Percentiles rank a stretch among this genome's conserved stretches.
phyloP scores from a whole-genome alignment of 2,329 filamentous ascomycete species.

The Colletotrichum sp. region DNA sequence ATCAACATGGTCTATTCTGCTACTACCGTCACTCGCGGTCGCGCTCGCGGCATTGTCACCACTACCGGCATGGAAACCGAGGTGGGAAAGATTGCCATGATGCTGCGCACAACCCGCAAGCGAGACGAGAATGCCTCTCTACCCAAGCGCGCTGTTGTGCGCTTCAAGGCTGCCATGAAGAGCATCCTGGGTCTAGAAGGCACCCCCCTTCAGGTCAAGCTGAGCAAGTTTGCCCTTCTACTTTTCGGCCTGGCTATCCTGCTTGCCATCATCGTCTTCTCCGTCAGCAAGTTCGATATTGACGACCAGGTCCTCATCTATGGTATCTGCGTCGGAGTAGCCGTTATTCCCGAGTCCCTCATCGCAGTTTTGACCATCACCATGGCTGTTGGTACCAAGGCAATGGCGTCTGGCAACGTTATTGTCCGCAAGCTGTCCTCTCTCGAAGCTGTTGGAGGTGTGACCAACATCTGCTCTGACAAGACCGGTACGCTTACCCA shows the following conservation, averaged over 20 bases:
- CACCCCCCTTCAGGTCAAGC: slow-evolving; percentile 82
- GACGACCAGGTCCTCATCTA: slow-evolving; percentile 64
- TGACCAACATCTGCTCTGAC: slow-evolving; percentile 74
- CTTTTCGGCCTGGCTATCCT: slow-evolving; percentile 75
- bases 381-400: slow-evolving; percentile 69
- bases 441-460: slow-evolving; percentile 69
- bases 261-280: slow-evolving; percentile 66
- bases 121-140: slow-evolving; percentile 46
- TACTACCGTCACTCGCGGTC: slow-evolving; percentile 73
- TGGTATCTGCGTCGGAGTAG: slow-evolving; percentile 65
- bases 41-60: slow-evolving; percentile 71
- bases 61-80: slow-evolving; percentile 76
- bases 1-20: slow-evolving; percentile 74
- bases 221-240: slow-evolving; percentile 83
- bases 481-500: slow-evolving; percentile 72
- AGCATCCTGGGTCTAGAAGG: slow-evolving; percentile 71
- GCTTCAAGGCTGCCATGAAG: slow-evolving; percentile 42
- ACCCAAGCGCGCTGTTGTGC: slow-evolving; percentile 45
- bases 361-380: slow-evolving; percentile 75
- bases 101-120: slow-evolving; percentile 64
- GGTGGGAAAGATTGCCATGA: slow-evolving; percentile 75
- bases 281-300: slow-evolving; percentile 57
- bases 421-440: slow-evolving; percentile 69
- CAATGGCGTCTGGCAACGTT: slow-evolving; percentile 68
- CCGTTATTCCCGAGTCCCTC: slow-evolving; percentile 69